Conservation (phyloP, 139 green algal species). For the Micractinium conductrix region DNA sequence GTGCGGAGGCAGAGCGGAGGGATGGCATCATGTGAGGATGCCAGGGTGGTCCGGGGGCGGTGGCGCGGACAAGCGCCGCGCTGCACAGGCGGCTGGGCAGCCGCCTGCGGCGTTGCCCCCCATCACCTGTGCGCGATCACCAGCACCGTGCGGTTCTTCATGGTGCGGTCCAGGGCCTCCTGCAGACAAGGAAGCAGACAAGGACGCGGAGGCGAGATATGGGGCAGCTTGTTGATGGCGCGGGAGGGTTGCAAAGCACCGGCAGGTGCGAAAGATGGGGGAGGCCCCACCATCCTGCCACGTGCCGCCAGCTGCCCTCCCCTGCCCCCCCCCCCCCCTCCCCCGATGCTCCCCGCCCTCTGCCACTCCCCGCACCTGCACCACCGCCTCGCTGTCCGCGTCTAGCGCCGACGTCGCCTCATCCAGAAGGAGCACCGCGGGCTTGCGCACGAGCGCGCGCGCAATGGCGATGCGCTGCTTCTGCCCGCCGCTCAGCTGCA, state of each 20-base stretch:
- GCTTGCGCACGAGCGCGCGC: slow-evolving; percentile 82
- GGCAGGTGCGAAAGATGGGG: too few species aligned
- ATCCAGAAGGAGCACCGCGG: slow-evolving; percentile 92
- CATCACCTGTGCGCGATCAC: slow-evolving; percentile 85
- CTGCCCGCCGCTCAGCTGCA: slow-evolving; percentile 84
- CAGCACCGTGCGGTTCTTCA: slow-evolving; percentile 85
- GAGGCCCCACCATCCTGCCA: not conserved
- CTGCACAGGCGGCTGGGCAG: too few species aligned
- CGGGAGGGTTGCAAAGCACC: too few species aligned
- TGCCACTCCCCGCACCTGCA: not conserved
- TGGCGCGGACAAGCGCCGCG: too few species aligned
- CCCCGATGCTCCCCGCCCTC: too few species aligned
- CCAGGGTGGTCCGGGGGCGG: not conserved
- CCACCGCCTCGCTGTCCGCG: slow-evolving; percentile 68
- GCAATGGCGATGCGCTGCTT: slow-evolving; percentile 97
- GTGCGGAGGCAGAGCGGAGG: not conserved
- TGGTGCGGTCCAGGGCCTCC: slow-evolving; percentile 88
- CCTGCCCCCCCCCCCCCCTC: too few species aligned
- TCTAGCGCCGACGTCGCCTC: slow-evolving; percentile 90
- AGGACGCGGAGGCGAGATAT: slow-evolving; percentile 17
- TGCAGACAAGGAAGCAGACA: slow-evolving; percentile 86
- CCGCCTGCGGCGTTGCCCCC: too few species aligned
- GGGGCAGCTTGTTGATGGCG: not conserved
- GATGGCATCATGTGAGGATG: not conserved
- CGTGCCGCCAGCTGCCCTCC: too few species aligned